Percentiles rank a stretch among this genome's conserved stretches.
These are phyloP conservation scores for Escallonia herrerae DNA, from an alignment of 129 eudicot genomes.

Conservation along the genomic window DNA sequence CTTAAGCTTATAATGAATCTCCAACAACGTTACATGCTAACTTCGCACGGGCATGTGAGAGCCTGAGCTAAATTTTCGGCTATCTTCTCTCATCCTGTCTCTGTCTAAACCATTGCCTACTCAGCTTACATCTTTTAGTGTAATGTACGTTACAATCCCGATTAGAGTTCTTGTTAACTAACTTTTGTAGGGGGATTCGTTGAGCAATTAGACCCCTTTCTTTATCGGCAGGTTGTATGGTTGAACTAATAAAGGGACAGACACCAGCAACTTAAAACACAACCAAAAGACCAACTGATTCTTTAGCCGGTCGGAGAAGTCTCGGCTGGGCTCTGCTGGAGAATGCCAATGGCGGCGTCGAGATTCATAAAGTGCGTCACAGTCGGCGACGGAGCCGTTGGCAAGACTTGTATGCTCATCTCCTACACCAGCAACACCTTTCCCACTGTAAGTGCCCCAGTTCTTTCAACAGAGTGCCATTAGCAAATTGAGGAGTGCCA, in stretches of 20 bases:
- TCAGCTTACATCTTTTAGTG: no score
- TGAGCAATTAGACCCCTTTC: conserved; percentile 2
- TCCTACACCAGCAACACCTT: conserved; percentile 95
- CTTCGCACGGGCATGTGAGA: no score
- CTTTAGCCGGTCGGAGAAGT: no score
- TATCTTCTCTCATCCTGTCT: no score
- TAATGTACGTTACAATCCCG: no score
- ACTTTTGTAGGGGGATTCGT: neutral
- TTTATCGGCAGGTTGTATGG: neutral
- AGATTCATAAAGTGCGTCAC: conserved; percentile 90
- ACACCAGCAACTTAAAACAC: neutral
- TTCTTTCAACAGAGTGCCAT: no score
- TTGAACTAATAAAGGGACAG: neutral
- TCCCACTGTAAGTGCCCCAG: conserved; percentile 53
- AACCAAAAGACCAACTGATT: neutral
- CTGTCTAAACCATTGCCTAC: no score
- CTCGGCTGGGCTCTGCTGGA: conserved; percentile 22
- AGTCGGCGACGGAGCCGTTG: conserved; percentile 91
- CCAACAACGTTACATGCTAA: no score
- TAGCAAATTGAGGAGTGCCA: no score
- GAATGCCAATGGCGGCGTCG: conserved; percentile 57
- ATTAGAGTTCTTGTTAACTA: no score
- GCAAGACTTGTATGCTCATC: conserved; percentile 90
- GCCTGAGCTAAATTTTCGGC: no score
- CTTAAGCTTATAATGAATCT: no score